These are phyloP conservation scores for Capronia epimyces DNA, from an alignment of 2,329 filamentous ascomycete genomes.

Conservation along the genomic window DNA sequence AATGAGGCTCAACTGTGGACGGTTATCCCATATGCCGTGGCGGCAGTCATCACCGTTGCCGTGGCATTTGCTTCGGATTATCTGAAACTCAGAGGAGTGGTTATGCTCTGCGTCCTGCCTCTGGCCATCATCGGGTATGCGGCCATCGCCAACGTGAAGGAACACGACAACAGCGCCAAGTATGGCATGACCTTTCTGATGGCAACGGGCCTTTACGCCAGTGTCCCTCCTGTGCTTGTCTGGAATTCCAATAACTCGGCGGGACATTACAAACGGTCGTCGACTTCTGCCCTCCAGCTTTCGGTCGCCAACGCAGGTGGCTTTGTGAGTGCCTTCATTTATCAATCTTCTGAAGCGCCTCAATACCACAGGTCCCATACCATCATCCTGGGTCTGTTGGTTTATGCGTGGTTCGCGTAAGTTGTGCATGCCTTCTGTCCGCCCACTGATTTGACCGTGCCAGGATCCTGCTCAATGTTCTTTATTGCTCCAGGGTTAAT, in stretches of 20 bases:
- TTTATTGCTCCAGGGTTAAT: conserved; percentile 61
- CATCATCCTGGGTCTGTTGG: conserved; percentile 55
- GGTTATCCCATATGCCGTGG: conserved; percentile 69
- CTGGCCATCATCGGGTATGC: conserved; percentile 62
- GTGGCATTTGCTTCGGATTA: conserved; percentile 73
- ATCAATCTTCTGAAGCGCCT: conserved; percentile 53
- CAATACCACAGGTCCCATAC: conserved; percentile 58
- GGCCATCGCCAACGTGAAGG: conserved; percentile 53
- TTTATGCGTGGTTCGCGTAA: conserved; percentile 60
- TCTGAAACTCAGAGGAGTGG: conserved; percentile 57
- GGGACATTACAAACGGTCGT: conserved; percentile 65
- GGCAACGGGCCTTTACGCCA: conserved; percentile 59
- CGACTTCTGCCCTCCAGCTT: conserved; percentile 53
- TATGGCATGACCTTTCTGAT: conserved; percentile 65
- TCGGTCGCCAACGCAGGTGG: conserved; percentile 63
- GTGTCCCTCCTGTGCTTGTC: conserved; percentile 57
- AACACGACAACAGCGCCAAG: conserved; percentile 44
- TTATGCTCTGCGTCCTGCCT: conserved; percentile 60
- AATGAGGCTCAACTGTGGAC: conserved; percentile 65
- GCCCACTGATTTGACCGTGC: conserved; percentile 13
- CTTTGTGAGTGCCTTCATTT: conserved; percentile 60
- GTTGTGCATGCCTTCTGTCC: conserved; percentile 31
- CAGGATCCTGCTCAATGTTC: conserved; percentile 56
- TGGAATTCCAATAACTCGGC: conserved; percentile 66
- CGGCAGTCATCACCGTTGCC: conserved; percentile 61